A percentile compares a stretch with the other conserved stretches of the same genome.
Evolutionary conservation across 495 filamentous ascomycete genomes (phyloP).

Genomic region (Zalerion maritima): DNA sequence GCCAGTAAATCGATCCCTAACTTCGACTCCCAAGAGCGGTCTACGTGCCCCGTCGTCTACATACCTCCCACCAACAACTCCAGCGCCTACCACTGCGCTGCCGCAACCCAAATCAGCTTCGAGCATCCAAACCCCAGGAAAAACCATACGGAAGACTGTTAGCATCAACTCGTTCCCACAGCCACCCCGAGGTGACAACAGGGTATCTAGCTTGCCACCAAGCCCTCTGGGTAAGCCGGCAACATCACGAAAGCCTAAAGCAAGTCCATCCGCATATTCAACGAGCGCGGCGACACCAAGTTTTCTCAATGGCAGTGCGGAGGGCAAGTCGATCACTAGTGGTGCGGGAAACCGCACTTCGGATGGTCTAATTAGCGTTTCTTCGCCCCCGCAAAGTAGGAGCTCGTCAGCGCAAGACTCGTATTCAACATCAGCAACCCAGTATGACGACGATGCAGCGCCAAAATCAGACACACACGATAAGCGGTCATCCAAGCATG

Average conservation of each 20-base stretch:
- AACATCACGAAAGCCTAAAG: conserved; percentile 27
- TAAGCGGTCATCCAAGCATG: conserved; percentile 33
- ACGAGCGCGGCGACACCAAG: conserved; percentile 48
- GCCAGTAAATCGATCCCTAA: conserved; percentile 29
- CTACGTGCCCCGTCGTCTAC: conserved; percentile 48
- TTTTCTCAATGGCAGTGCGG: conserved; percentile 62
- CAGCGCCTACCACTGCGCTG: conserved; percentile 34
- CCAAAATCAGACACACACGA: conserved; percentile 24
- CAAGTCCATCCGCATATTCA: conserved; percentile 19
- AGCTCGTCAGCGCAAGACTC: conserved; percentile 83
- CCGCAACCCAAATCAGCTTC: conserved; percentile 35
- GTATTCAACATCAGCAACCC: conserved; percentile 79
- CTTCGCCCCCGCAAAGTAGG: conserved; percentile 73
- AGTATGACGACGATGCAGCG: conserved; percentile 61
- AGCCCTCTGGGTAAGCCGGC: conserved; percentile 40
- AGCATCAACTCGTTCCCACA: conserved; percentile 91
- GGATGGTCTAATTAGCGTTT: conserved; percentile 53
- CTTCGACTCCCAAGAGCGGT: conserved; percentile 36
- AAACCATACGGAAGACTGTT: conserved; percentile 65
- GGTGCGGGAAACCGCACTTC: conserved; percentile 44
- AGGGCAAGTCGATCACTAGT: conserved; percentile 54
- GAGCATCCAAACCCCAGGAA: conserved; percentile 37
- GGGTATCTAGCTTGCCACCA: conserved; percentile 38
- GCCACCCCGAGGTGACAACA: conserved; percentile 51
- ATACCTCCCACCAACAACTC: conserved; percentile 25